Percentiles rank a stretch among this genome's conserved stretches.
phyloP scores from a whole-genome alignment of 106 monocot genomes.

The Hemerocallis citrina region DNA sequence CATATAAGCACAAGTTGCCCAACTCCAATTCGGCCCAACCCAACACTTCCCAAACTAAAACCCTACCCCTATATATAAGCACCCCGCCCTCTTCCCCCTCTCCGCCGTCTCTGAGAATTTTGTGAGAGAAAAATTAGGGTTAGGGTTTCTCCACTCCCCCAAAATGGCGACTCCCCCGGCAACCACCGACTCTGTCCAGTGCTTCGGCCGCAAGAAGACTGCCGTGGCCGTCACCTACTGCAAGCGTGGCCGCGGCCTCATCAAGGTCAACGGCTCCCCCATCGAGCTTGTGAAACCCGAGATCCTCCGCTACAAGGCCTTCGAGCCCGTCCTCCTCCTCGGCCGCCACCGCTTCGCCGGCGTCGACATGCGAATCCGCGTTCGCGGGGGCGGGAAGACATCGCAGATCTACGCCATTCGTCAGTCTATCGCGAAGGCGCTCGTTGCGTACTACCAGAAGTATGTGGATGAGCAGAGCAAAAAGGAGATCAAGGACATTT shows the following conservation, averaged over 20 bases:
- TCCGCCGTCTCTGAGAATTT: no score
- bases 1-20: no score
- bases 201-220: conserved; percentile 19
- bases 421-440: conserved; percentile 19
- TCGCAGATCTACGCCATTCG: conserved; percentile 16
- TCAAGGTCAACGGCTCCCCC: conserved; percentile 17
- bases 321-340: conserved; percentile 17
- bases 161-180: not conserved
- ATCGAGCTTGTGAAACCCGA: conserved; percentile 16
- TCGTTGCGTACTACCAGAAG: conserved; percentile 17
- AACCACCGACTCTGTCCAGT: conserved; percentile 1
- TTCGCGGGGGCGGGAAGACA: conserved; percentile 7
- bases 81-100: no score
- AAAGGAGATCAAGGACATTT: conserved; percentile 13
- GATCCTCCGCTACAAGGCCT: conserved; percentile 19
- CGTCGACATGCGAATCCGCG: conserved; percentile 14
- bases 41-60: no score
- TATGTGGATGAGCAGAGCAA: conserved; percentile 15
- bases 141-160: not conserved
- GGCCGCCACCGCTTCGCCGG: conserved; percentile 7
- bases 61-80: no score
- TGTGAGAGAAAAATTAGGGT: conserved; percentile 1
- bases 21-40: no score
- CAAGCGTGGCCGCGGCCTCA: conserved; percentile 8
- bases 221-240: conserved; percentile 16